phyloP scores from a whole-genome alignment of 176 grass and related monocot genomes.

The Coix lacrymajobi region DNA sequence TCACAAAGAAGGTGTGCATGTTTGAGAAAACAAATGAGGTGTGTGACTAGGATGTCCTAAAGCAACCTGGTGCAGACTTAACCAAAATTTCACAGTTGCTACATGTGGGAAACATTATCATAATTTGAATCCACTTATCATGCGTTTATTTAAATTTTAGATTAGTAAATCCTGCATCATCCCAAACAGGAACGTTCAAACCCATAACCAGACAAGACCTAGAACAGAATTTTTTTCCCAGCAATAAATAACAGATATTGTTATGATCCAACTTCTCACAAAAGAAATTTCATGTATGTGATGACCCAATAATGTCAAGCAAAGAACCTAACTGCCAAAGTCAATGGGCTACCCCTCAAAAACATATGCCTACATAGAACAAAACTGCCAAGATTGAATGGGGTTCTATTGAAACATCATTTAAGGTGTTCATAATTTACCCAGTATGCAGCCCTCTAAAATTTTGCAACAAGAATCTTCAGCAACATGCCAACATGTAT shows the following conservation, averaged over 20 bases:
- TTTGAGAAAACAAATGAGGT: background rate
- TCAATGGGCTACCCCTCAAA: background rate
- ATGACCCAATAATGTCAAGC: background rate
- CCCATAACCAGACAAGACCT: background rate
- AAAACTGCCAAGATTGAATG: background rate
- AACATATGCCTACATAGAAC: constrained; percentile 7
- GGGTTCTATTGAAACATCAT: background rate
- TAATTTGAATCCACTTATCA: constrained; percentile 8
- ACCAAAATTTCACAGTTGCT: background rate
- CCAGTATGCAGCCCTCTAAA: background rate
- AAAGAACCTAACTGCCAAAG: background rate
- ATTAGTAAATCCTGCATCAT: background rate
- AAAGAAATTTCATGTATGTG: constrained; percentile 12
- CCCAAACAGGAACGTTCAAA: background rate
- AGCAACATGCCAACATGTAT: background rate
- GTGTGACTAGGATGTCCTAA: background rate
- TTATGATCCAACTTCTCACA: background rate
- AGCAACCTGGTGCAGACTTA: background rate
- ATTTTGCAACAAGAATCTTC: background rate
- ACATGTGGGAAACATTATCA: background rate
- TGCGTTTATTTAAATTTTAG: constrained; percentile 1
- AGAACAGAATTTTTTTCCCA: background rate
- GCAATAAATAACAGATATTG: background rate
- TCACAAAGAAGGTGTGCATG: background rate
- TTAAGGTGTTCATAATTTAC: constrained; percentile 26